Evolutionary conservation across 306 rosid genomes (phyloP).

Genomic region (Dryas octopetala): DNA sequence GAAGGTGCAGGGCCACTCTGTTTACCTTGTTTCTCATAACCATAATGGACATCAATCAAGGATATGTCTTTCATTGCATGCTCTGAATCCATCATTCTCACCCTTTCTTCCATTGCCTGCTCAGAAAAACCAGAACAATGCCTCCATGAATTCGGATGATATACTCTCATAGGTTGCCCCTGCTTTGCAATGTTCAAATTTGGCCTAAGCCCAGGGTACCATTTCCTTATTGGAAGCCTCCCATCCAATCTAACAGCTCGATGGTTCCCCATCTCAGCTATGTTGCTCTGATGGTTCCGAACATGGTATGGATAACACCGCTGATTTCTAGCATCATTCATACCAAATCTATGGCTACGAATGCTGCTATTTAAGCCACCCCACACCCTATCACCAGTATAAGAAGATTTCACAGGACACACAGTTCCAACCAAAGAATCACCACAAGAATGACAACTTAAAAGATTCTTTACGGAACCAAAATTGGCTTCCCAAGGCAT

Average conservation of each 20-base stretch:
- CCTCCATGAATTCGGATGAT: conserved; percentile 8
- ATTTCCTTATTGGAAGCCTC: conserved; percentile 8
- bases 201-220: conserved; percentile 5
- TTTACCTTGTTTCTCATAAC: not conserved
- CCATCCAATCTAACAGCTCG: conserved; percentile 7
- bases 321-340: conserved; percentile 13
- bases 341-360: conserved; percentile 15
- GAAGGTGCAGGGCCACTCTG: not conserved
- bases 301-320: conserved; percentile 9
- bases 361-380: conserved; percentile 17
- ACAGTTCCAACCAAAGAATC: conserved; percentile 1
- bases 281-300: not conserved
- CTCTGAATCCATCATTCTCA: not conserved
- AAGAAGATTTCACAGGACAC: not conserved
- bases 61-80: not conserved
- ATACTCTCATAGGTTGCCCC: conserved; percentile 9
- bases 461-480: not conserved
- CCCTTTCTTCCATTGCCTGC: conserved; percentile 14
- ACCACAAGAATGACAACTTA: not conserved
- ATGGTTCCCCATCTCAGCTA: conserved; percentile 20
- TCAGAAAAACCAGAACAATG: not conserved
- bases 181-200: conserved; percentile 18
- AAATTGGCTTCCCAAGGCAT: conserved; percentile 19
- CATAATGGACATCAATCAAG: not conserved
- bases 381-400: not conserved